Percentiles rank a stretch among this genome's conserved stretches.
Evolutionary conservation across 768 basidiomycete species (phyloP).

Genomic region (Lactifluus piperatus): DNA sequence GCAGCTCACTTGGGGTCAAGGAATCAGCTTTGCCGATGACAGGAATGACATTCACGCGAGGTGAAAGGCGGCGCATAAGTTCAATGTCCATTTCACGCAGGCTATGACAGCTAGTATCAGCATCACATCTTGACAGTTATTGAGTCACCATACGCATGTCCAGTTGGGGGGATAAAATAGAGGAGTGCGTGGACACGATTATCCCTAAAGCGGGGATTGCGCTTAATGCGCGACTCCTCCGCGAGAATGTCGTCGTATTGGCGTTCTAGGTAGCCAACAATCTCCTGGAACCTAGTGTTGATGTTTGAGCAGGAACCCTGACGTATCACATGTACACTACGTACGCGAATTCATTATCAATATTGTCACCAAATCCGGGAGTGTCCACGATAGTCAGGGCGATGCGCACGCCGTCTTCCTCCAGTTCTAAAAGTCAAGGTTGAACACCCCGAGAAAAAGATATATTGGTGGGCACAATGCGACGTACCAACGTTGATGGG

Average conservation of each 20-base stretch:
- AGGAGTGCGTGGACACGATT: slow-evolving; percentile 94
- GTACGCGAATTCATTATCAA: slow-evolving; percentile 97
- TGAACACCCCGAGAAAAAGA: background rate
- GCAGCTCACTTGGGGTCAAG: slow-evolving; percentile 85
- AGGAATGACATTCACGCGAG: slow-evolving; percentile 97
- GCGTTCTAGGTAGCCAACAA: slow-evolving; percentile 91
- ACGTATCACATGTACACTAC: slow-evolving; percentile 27
- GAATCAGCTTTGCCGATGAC: slow-evolving; percentile 96
- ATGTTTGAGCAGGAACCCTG: background rate
- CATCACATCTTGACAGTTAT: background rate
- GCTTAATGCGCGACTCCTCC: slow-evolving; percentile 98
- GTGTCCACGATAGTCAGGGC: slow-evolving; percentile 98
- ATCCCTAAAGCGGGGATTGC: slow-evolving; percentile 98
- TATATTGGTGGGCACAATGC: background rate
- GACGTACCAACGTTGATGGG: slow-evolving; percentile 84
- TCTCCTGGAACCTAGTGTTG: slow-evolving; percentile 79
- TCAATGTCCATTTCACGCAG: slow-evolving; percentile 99
- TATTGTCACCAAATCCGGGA: slow-evolving; percentile 97
- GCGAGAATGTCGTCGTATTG: slow-evolving; percentile 99
- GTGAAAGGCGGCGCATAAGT: slow-evolving; percentile 95
- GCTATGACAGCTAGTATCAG: slow-evolving; percentile 30
- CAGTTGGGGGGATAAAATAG: slow-evolving; percentile 99
- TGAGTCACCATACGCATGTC: slow-evolving; percentile 64
- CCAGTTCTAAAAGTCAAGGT: slow-evolving; percentile 58
- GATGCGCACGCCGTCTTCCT: slow-evolving; percentile 97